Conservation (phyloP, 352 stramenopile genomes). For the Phytophthora agathidicida region DNA sequence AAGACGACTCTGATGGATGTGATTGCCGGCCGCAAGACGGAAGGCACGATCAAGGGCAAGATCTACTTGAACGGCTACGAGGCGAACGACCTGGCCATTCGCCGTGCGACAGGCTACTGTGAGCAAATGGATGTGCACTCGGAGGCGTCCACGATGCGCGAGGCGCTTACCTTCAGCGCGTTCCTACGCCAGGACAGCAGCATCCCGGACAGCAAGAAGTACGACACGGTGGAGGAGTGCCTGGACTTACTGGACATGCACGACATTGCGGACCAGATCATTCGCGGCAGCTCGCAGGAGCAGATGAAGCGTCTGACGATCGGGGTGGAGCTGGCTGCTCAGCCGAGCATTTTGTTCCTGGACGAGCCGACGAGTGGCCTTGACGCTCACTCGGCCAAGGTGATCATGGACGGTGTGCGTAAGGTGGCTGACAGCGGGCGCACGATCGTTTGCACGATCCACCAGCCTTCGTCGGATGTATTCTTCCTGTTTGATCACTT, state of each 20-base stretch:
- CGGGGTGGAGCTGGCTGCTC: conserved; percentile 86
- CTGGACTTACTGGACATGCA: too few species aligned
- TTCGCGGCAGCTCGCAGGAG: conserved; percentile 41
- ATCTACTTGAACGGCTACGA: conserved; percentile 48
- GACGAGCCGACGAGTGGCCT: too few species aligned
- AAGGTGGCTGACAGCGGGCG: too few species aligned
- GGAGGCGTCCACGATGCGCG: conserved; percentile 85
- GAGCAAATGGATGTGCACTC: conserved; percentile 91
- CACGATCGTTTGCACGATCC: too few species aligned
- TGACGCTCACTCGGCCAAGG: too few species aligned
- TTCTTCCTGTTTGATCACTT: too few species aligned
- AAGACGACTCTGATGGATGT: conserved; percentile 36
- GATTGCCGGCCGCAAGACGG: conserved; percentile 30
- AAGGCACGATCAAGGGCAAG: conserved; percentile 61
- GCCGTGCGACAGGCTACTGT: conserved; percentile 47
- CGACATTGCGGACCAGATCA: conserved; percentile 41
- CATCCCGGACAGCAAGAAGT: conserved; percentile 34
- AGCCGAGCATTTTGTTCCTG: too few species aligned
- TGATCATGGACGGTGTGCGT: too few species aligned
- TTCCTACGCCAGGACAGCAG: conserved; percentile 57
- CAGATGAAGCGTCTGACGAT: conserved; percentile 62
- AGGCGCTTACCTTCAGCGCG: conserved; percentile 87
- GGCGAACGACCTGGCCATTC: conserved; percentile 41
- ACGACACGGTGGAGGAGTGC: conserved; percentile 35
- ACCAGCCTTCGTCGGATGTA: too few species aligned